Percentiles rank a stretch among this genome's conserved stretches.
These are phyloP conservation scores for Aspergillus pseudoglaucus DNA, from an alignment of 2,329 filamentous ascomycete species.

Conservation along the genomic window DNA sequence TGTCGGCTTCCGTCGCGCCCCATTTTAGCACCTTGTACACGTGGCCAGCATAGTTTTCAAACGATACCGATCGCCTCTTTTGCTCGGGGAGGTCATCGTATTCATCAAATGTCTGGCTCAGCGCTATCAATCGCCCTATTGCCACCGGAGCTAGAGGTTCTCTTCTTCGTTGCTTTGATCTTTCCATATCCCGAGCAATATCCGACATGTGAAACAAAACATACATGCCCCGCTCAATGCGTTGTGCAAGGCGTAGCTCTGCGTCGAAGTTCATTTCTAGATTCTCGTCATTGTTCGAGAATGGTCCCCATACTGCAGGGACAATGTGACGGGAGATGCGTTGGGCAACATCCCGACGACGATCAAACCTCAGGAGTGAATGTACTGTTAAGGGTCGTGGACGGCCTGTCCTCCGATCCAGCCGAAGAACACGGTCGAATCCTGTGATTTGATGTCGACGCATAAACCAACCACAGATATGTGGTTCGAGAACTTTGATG, in stretches of 20 bases:
- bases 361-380: slow-evolving; percentile 16
- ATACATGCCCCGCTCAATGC: slow-evolving; percentile 20
- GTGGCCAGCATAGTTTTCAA: slow-evolving; percentile 17
- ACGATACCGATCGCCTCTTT: slow-evolving; percentile 7
- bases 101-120: slow-evolving; percentile 13
- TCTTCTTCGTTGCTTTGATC: slow-evolving; percentile 4
- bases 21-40: slow-evolving; percentile 18
- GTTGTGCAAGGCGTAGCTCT: slow-evolving; percentile 18
- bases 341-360: slow-evolving; percentile 16
- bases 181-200: slow-evolving; percentile 15
- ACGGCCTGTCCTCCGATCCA: slow-evolving; percentile 18
- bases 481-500: slow-evolving; percentile 19
- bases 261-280: slow-evolving; percentile 20
- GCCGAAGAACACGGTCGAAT: slow-evolving; percentile 51
- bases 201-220: slow-evolving; percentile 26
- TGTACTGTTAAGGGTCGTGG: slow-evolving; percentile 15
- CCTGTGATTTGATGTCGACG: slow-evolving; percentile 48
- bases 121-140: slow-evolving; percentile 11
- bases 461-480: slow-evolving; percentile 23
- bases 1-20: slow-evolving; percentile 18
- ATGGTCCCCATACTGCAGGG: slow-evolving; percentile 23
- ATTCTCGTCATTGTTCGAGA: slow-evolving; percentile 14
- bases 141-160: slow-evolving; percentile 8
- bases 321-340: slow-evolving; percentile 17
- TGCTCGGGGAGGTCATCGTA: slow-evolving; percentile 13